Evolutionary conservation across 192 early-diverging fungal species (phyloP).

Genomic region (Coemansia erecta): DNA sequence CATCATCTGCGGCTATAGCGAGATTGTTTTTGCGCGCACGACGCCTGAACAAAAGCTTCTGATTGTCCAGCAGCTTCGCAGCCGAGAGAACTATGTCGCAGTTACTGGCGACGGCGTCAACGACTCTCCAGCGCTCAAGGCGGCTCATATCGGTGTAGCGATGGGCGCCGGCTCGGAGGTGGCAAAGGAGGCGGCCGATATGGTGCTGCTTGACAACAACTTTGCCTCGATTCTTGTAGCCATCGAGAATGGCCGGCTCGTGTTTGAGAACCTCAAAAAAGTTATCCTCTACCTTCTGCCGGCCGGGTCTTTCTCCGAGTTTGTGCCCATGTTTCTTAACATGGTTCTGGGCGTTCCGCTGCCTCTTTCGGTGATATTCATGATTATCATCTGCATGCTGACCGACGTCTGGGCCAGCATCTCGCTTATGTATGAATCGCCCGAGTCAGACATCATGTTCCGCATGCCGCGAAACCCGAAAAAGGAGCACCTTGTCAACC

Average conservation of each 20-base stretch:
- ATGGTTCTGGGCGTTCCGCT: slow-evolving; percentile 78
- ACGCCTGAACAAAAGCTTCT: slow-evolving; percentile 84
- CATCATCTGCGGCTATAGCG: slow-evolving; percentile 60
- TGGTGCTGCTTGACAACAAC: slow-evolving; percentile 65
- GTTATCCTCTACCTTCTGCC: slow-evolving; percentile 82
- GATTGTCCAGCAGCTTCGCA: slow-evolving; percentile 75
- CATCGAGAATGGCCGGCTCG: slow-evolving; percentile 79
- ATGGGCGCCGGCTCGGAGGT: slow-evolving; percentile 84
- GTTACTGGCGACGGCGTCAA: slow-evolving; percentile 95
- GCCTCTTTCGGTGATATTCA: slow-evolving; percentile 75
- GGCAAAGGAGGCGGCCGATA: slow-evolving; percentile 65
- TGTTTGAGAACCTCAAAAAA: slow-evolving; percentile 87
- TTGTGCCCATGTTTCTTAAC: slow-evolving; percentile 73
- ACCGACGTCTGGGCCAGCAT: slow-evolving; percentile 64
- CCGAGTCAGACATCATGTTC: slow-evolving; percentile 72
- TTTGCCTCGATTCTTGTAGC: slow-evolving; percentile 67
- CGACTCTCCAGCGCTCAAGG: slow-evolving; percentile 87
- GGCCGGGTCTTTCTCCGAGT: slow-evolving; percentile 71
- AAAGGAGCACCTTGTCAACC: slow-evolving; percentile 65
- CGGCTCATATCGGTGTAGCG: slow-evolving; percentile 86
- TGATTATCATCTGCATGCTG: slow-evolving; percentile 70
- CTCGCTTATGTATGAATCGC: slow-evolving; percentile 71
- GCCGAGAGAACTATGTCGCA: slow-evolving; percentile 68
- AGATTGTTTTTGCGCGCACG: slow-evolving; percentile 86
- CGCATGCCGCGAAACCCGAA: slow-evolving; percentile 68